Evolutionary conservation across 805 yeast species (phyloP).

Genomic region (Ogataea saltuana): DNA sequence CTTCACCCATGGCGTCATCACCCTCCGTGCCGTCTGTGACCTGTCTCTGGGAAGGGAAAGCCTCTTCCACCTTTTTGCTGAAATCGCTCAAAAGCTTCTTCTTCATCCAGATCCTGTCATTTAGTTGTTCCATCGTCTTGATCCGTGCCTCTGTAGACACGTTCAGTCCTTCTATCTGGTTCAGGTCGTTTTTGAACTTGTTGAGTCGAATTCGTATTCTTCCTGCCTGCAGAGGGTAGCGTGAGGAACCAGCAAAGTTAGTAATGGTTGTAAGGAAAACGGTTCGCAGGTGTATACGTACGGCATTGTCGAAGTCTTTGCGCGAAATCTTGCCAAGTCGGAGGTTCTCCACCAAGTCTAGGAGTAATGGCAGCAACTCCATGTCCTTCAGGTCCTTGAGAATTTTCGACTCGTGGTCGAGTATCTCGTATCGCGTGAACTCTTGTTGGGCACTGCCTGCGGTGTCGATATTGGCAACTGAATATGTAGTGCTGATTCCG

Average conservation of each 20-base stretch:
- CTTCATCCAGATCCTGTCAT: constrained; percentile 34
- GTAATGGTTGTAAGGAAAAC: background rate
- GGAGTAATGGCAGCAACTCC: constrained; percentile 41
- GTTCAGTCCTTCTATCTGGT: constrained; percentile 45
- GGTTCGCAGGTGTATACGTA: constrained; percentile 23
- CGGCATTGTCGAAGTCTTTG: constrained; percentile 44
- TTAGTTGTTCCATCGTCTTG: constrained; percentile 36
- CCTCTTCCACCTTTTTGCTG: constrained; percentile 22
- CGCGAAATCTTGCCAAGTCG: constrained; percentile 42
- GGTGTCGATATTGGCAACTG: constrained; percentile 13
- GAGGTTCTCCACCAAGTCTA: constrained; percentile 43
- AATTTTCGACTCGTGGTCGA: constrained; percentile 24
- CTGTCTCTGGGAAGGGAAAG: background rate
- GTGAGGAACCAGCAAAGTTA: constrained; percentile 7
- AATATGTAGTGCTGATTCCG: constrained; percentile 4
- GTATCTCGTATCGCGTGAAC: constrained; percentile 17
- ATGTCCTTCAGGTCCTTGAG: constrained; percentile 36
- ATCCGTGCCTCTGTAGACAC: constrained; percentile 43
- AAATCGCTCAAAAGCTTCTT: constrained; percentile 26
- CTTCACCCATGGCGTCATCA: too few species aligned
- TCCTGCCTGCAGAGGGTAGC: too few species aligned
- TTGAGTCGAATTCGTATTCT: constrained; percentile 43
- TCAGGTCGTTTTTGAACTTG: constrained; percentile 38
- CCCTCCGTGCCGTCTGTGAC: background rate
- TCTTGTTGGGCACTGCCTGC: constrained; percentile 17